Percentiles rank a stretch among this genome's conserved stretches.
Evolutionary conservation across 495 filamentous ascomycete species (phyloP).

Genomic region (Cercophora scortea): DNA sequence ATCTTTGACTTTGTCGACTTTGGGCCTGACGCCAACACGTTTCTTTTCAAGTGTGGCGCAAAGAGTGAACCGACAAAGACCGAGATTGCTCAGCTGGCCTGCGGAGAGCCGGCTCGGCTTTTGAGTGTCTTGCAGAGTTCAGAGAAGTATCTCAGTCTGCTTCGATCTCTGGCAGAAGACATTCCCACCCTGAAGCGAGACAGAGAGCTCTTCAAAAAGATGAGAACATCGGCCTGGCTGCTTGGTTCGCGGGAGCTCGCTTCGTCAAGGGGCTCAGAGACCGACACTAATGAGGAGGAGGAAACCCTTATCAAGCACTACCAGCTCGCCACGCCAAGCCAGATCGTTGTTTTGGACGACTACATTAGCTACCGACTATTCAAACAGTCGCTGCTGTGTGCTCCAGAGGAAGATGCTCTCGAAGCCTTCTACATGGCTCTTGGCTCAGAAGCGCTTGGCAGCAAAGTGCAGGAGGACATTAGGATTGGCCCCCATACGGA

Average conservation of each 20-base stretch:
- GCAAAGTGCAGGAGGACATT: slow-evolving; percentile 52
- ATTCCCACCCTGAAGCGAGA: slow-evolving; percentile 63
- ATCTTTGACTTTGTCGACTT: slow-evolving; percentile 98
- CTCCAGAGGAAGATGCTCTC: slow-evolving; percentile 78
- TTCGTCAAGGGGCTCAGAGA: slow-evolving; percentile 32
- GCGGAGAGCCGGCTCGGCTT: slow-evolving; percentile 69
- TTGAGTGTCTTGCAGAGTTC: slow-evolving; percentile 68
- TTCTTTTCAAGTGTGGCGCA: slow-evolving; percentile 78
- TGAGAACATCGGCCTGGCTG: slow-evolving; percentile 70
- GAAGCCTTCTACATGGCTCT: slow-evolving; percentile 74
- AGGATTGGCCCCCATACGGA: slow-evolving; percentile 41
- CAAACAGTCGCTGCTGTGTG: slow-evolving; percentile 67
- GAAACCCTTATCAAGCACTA: slow-evolving; percentile 68
- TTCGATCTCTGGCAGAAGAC: slow-evolving; percentile 69
- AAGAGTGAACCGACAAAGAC: slow-evolving; percentile 80
- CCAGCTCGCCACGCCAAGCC: slow-evolving; percentile 57
- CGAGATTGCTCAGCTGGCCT: slow-evolving; percentile 74
- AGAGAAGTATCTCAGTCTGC: slow-evolving; percentile 76
- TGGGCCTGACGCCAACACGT: slow-evolving; percentile 75
- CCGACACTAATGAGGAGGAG: slow-evolving; percentile 54
- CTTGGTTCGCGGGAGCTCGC: slow-evolving; percentile 71
- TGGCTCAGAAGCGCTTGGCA: slow-evolving; percentile 50
- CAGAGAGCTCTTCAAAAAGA: slow-evolving; percentile 62
- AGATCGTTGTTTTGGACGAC: slow-evolving; percentile 80
- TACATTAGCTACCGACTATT: slow-evolving; percentile 79